Evolutionary conservation across 495 filamentous ascomycete species (phyloP), one percentile per base, ranked within the genome.

Genomic region (Pyrenula aspistea): DNA sequence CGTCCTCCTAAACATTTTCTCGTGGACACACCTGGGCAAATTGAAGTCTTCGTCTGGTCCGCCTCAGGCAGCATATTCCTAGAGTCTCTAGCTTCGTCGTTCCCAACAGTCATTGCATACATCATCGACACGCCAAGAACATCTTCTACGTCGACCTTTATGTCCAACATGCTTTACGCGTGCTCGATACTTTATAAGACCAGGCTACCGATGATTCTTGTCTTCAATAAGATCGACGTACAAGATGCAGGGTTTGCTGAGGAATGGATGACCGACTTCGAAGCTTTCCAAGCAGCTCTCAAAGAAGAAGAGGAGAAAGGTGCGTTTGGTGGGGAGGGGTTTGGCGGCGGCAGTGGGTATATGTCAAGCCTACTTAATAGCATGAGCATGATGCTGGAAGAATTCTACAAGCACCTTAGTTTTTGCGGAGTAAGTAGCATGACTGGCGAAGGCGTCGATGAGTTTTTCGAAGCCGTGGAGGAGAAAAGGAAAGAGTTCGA

Each of bases 251-350:
- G 77, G 21, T 96, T 95, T 62, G 93, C 89, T 10, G 94, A 95
- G 74, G 91, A 97, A 67, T 99, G 93, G 93, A 99, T 99, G 93
- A 95, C 91, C 19, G 91, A 99, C 66, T 97, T 94, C 63, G 92
- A 97, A 60, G 83, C 88, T 12, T 99, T 99, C 70, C 94, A 97
- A 68, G 80, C 79, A 25, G 93, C 93, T 47, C 71, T 99, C 25
- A 76, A 81, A 36, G 68, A 78, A 53, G 91, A 95, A 67, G 88
- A 97, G 70, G 83, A 87, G 56, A 67, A 71, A 1, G 89, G 89
- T 22, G 83, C 81, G 19, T 93, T 89, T 64, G 88, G 87, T 21
- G 72, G 80, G 1, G 88, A 91, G 62, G 75, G 79, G 0, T 69
- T 81, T 23, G 84, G 84, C 10, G 76, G 78, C 11, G 90, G 92